These are phyloP conservation scores for Trichoderma koningiopsis DNA, from an alignment of 2,329 filamentous ascomycete species.

Conservation along the genomic window DNA sequence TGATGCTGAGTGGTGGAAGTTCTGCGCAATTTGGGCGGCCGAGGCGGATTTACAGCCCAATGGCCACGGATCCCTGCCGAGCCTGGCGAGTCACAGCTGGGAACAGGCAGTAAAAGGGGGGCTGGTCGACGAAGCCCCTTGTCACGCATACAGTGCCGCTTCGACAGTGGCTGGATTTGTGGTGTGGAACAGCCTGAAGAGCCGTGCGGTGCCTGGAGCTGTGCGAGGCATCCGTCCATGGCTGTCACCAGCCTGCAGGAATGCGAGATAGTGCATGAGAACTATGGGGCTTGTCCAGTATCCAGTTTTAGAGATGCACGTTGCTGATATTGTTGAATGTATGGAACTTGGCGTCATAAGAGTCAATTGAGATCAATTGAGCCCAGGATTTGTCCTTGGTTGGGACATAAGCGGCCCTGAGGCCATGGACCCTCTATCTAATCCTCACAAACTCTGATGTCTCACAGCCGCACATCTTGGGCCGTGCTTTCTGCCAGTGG, in stretches of 20 bases:
- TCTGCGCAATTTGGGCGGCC: background rate
- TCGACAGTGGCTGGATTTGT: slow-evolving; percentile 13
- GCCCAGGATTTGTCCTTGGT: background rate
- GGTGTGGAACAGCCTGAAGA: slow-evolving; percentile 21
- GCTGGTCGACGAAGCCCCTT: background rate
- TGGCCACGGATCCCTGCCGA: slow-evolving; percentile 9
- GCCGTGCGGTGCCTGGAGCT: slow-evolving; percentile 21
- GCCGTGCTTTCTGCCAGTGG: slow-evolving; percentile 26
- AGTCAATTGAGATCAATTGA: slow-evolving; percentile 20
- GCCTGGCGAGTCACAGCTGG: slow-evolving; percentile 18
- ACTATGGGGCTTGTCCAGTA: slow-evolving; percentile 5
- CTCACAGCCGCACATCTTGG: slow-evolving; percentile 22
- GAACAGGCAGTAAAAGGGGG: slow-evolving; percentile 1
- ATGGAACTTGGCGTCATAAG: background rate
- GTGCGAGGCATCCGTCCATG: slow-evolving; percentile 25
- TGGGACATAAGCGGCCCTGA: background rate
- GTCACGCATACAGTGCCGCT: slow-evolving; percentile 11
- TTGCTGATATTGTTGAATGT: background rate
- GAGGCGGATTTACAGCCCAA: slow-evolving; percentile 12
- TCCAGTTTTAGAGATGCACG: background rate
- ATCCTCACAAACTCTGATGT: slow-evolving; percentile 22
- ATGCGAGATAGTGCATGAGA: slow-evolving; percentile 27
- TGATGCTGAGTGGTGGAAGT: slow-evolving; percentile 12
- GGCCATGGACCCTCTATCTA: slow-evolving; percentile 13
- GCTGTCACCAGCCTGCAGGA: slow-evolving; percentile 25